Conservation (phyloP, 192 early-diverging fungal genomes). For the Spizellomyces punctatus region DNA sequence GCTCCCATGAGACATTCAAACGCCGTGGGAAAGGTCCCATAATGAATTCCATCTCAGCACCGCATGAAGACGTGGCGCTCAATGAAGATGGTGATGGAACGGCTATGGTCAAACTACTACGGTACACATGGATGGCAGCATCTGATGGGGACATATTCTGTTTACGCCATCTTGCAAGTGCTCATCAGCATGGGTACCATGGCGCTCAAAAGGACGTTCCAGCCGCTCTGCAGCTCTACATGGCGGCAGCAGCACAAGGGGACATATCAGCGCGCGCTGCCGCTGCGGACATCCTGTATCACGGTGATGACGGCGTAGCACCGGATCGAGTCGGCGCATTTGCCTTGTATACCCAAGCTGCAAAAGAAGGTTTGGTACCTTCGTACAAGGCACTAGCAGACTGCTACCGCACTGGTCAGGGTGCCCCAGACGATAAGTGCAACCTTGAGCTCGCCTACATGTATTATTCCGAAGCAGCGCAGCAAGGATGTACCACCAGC, state of each 20-base stretch:
- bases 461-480: slow-evolving; percentile 14
- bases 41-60: neutral
- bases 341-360: slow-evolving; percentile 5
- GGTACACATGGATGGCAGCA: slow-evolving; percentile 13
- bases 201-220: slow-evolving; percentile 14
- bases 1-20: neutral
- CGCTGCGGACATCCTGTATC: slow-evolving; percentile 14
- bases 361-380: slow-evolving; percentile 11
- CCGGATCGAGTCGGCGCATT: slow-evolving; percentile 14
- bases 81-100: slow-evolving; percentile 6
- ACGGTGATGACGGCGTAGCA: slow-evolving; percentile 16
- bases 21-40: no score
- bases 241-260: slow-evolving; percentile 10
- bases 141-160: slow-evolving; percentile 12
- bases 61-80: neutral
- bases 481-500: neutral
- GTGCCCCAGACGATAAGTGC: slow-evolving; percentile 22
- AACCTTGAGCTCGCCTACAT: slow-evolving; percentile 3
- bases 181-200: slow-evolving; percentile 5
- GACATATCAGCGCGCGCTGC: slow-evolving; percentile 7
- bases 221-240: slow-evolving; percentile 11
- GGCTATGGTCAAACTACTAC: slow-evolving; percentile 2
- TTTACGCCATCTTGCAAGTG: slow-evolving; percentile 9
- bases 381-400: slow-evolving; percentile 21
- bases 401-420: slow-evolving; percentile 23